phyloP scores from a whole-genome alignment of 208 protist genomes.

The Histomonas meleagridis region DNA sequence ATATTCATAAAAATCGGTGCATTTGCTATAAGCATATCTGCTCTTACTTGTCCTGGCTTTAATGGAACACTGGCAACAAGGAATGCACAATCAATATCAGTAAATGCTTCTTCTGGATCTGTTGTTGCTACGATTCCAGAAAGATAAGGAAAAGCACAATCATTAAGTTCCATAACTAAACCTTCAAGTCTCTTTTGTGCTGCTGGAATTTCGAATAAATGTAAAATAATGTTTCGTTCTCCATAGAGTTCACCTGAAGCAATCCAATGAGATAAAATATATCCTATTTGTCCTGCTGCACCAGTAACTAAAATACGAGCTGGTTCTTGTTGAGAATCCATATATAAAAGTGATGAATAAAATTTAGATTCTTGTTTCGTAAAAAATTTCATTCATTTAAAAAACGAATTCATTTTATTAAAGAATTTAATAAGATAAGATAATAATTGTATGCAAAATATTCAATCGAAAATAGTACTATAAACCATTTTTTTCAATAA shows the following conservation, averaged over 20 bases:
- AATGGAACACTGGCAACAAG: not conserved
- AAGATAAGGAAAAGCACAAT: conserved; percentile 75
- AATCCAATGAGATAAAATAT: not conserved
- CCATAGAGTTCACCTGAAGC: not conserved
- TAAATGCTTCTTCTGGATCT: conserved; percentile 65
- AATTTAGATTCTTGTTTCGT: too few species aligned
- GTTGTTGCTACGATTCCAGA: conserved; percentile 60
- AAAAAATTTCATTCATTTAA: too few species aligned
- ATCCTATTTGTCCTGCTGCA: conserved; percentile 32
- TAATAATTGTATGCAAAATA: too few species aligned
- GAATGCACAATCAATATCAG: conserved; percentile 53
- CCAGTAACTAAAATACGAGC: not conserved
- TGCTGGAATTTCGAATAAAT: not conserved
- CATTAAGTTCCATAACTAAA: conserved; percentile 72
- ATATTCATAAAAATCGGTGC: not conserved
- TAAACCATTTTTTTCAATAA: too few species aligned
- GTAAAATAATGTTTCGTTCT: not conserved
- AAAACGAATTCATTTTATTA: too few species aligned
- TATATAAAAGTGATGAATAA: too few species aligned
- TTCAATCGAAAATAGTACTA: too few species aligned
- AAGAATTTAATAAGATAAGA: too few species aligned
- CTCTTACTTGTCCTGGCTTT: not conserved
- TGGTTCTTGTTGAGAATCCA: too few species aligned
- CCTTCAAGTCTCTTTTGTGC: conserved; percentile 56
- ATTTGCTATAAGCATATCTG: not conserved